Conservation (phyloP, 1,284 basidiomycete genomes). For the Xerocomus tenax region DNA sequence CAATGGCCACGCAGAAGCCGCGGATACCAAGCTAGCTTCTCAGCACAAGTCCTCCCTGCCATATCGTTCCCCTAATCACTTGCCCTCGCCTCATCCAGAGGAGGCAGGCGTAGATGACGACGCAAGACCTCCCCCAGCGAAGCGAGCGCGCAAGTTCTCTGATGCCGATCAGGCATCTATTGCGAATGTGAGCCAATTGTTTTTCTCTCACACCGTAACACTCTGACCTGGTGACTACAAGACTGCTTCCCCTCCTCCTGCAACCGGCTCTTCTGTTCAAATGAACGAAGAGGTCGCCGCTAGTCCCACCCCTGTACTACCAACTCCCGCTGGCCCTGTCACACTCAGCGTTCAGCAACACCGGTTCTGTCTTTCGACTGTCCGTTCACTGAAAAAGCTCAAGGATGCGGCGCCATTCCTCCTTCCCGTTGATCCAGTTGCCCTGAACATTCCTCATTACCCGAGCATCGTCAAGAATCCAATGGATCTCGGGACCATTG, state of each 20-base stretch:
- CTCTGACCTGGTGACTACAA: constrained; percentile 31
- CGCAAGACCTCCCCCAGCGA: constrained; percentile 61
- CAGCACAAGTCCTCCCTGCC: constrained; percentile 33
- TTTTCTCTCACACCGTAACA: constrained; percentile 33
- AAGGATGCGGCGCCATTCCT: constrained; percentile 81
- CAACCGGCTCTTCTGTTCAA: constrained; percentile 36
- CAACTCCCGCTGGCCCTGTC: constrained; percentile 32
- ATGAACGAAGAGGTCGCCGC: constrained; percentile 31
- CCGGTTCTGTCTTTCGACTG: constrained; percentile 71
- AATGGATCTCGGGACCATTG: constrained; percentile 94
- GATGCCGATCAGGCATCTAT: constrained; percentile 48
- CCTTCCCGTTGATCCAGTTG: constrained; percentile 84
- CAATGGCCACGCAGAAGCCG: constrained; percentile 31
- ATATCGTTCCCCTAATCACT: constrained; percentile 37
- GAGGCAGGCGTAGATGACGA: constrained; percentile 41
- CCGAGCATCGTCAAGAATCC: constrained; percentile 79
- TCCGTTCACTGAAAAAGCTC: constrained; percentile 80
- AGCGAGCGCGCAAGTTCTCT: constrained; percentile 48
- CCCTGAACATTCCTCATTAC: constrained; percentile 88
- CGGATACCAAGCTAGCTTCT: constrained; percentile 1
- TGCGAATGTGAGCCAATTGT: constrained; percentile 52
- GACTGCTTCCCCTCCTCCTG: constrained; percentile 63
- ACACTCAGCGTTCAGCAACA: constrained; percentile 60
- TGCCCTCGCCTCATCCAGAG: constrained; percentile 15
- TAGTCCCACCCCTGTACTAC: constrained; percentile 34